Evolutionary conservation across 148 eudicot genomes (phyloP), one percentile per base, ranked within the genome.

Genomic region (Rhododendron williamsianum): DNA sequence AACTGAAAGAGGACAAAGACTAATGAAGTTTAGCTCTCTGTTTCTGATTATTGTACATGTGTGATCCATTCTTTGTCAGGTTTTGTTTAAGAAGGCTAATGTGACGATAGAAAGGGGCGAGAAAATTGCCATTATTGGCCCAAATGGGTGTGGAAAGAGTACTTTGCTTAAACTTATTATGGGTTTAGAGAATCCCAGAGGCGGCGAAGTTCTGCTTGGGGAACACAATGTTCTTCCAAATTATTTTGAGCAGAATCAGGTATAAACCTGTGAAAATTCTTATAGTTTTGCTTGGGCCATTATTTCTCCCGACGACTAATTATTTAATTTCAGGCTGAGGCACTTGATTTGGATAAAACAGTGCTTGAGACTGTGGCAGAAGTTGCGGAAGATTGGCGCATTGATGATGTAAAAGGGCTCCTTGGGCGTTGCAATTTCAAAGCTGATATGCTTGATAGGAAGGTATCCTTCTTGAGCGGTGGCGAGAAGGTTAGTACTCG

Each of bases 181-280:
- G 98, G 98, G 98, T 78, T 88, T 97, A 85, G 92, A 89, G 89
- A 90, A 91, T 89, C 95, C 98, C 60, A 84, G 85, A 43, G 84
- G 84, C 25, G 98, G 99, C 48, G 94, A 95, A 91, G 91, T 97
- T 77, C 82, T 91, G 87, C 91, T 95, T 84, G 99, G 99, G 90
- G 98, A 97, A 81, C 95, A 97, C 87, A 97, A 94, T 86, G 98
- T 97, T 23, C 90, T 97, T 43, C 98, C 99, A 56, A 97, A 97
- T 87, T 97, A 97, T 80, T 97, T 95, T 85, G 99, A 97, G 90
- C 99, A 97, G 90, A 97, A 97, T 94, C 99, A 97, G 98, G 99
- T 93, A 85, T n/a, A 73, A 63, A 63, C 38, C 76, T 51, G 4
- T 73, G 12, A 52, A 82, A 33, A 43, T 30, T 36, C n/a, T 56